Evolutionary conservation across 2,329 filamentous ascomycete species (phyloP).

Genomic region (Colletotrichum theobromicola): DNA sequence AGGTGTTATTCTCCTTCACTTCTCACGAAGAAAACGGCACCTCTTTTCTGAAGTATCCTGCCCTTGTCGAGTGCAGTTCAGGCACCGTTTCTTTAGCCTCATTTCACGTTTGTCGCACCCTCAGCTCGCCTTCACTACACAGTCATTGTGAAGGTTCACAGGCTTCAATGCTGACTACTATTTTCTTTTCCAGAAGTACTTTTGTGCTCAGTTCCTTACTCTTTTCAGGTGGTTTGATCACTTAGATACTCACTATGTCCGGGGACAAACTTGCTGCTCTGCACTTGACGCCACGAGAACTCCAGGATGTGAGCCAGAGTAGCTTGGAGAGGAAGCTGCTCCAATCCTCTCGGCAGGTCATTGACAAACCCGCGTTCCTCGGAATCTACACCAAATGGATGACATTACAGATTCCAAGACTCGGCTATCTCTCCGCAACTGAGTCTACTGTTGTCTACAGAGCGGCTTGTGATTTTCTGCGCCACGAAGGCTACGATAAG

Average conservation of each 20-base stretch:
- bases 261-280: not conserved
- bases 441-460: constrained; percentile 8
- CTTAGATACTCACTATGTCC: not conserved
- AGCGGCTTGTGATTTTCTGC: constrained; percentile 23
- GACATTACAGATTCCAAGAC: not conserved
- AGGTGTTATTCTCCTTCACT: not conserved
- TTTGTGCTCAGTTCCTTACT: not conserved
- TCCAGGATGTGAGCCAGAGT: not conserved
- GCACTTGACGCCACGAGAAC: not conserved
- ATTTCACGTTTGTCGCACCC: not conserved
- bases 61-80: not conserved
- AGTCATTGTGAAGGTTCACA: not conserved
- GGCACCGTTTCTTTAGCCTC: not conserved
- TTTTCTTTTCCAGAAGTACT: not conserved
- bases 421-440: not conserved
- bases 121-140: not conserved
- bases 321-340: not conserved
- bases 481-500: constrained; percentile 12
- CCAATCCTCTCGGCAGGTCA: not conserved
- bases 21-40: not conserved
- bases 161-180: not conserved
- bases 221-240: not conserved
- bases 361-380: not conserved
- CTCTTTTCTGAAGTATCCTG: not conserved
- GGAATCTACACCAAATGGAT: constrained; percentile 11